Evolutionary conservation across 129 eudicot genomes (phyloP), one percentile per base, ranked within the genome.

Genomic region (Ambrosia trifida): DNA sequence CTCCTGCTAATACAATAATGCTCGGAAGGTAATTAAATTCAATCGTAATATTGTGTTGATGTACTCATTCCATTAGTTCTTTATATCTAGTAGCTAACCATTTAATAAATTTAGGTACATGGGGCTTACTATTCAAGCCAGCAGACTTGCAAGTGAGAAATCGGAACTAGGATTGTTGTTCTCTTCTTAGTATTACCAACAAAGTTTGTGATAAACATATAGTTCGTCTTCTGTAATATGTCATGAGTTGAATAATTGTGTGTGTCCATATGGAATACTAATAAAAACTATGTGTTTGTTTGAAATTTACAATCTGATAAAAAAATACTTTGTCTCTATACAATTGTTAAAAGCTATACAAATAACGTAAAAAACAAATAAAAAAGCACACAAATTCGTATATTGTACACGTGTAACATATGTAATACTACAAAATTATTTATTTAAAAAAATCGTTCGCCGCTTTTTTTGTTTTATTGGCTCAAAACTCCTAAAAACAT

Each of bases 1-100:
- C 96, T 82, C 96, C 87, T 46, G 96, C 96, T 30, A 89, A 91
- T 19, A 81, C 80, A 10, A 79, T 89, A 87, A 89, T 89, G 96
- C 90, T 89, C 9, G 96, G 90, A 64, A 84, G 93, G 96, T 85
- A 79, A 44, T 9, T 44, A 44, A 44, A 11, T 8, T 44, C 14
- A 8, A 7, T 44, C 10, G 13, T 44, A 8, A 44, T 8, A 44
- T 44, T 2, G 10, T 44, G 49, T 44, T 44, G 9, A 5, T 6
- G 17, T 3, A 49, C 17, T 6, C 19, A 12, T 2, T 3, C 5
- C 19, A 14, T 6, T 13, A 14, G 19, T 14, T 12, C 5, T 49
- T 2, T 3, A 49, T 0, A 2, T 49, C 19, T 14, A 49, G 1
- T 49, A 3, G 19, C 8, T 2, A 12, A 12, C 14, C 5, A 49